These are phyloP conservation scores for Xerocomellus chrysenteron DNA, from an alignment of 768 basidiomycete genomes.

Conservation along the genomic window DNA sequence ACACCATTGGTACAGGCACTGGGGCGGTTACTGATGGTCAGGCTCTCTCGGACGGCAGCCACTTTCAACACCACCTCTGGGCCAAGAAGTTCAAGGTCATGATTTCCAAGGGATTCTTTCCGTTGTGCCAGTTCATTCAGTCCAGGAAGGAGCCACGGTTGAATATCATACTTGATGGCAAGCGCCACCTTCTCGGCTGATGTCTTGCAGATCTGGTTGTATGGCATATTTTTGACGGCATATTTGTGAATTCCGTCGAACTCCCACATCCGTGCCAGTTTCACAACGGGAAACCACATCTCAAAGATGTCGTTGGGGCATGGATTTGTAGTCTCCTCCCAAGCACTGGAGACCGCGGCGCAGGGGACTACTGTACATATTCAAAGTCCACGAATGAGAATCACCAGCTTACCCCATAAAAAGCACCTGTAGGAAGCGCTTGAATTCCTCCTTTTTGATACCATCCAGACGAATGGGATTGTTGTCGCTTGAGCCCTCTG, in stretches of 20 bases:
- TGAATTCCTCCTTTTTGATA: slow-evolving; percentile 26
- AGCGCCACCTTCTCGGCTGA: slow-evolving; percentile 32
- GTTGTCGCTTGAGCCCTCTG: slow-evolving; percentile 21
- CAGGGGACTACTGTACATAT: background rate
- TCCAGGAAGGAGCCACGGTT: slow-evolving; percentile 34
- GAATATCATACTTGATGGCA: slow-evolving; percentile 32
- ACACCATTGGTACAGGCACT: no score
- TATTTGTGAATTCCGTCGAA: slow-evolving; percentile 30
- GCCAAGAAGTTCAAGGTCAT: slow-evolving; percentile 16
- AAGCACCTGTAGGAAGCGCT: slow-evolving; percentile 23
- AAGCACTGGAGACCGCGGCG: background rate
- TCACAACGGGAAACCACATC: slow-evolving; percentile 40
- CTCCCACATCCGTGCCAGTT: slow-evolving; percentile 40
- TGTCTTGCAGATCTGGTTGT: background rate
- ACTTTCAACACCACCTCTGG: slow-evolving; percentile 18
- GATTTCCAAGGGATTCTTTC: slow-evolving; percentile 15
- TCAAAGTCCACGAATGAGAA: background rate
- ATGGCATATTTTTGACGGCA: slow-evolving; percentile 32
- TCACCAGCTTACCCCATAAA: slow-evolving; percentile 11
- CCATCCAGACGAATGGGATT: slow-evolving; percentile 25
- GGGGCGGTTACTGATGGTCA: background rate
- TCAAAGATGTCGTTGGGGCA: slow-evolving; percentile 10
- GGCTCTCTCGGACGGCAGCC: slow-evolving; percentile 23
- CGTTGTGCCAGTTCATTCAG: slow-evolving; percentile 21
- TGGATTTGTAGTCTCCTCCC: background rate